Evolutionary conservation across 495 filamentous ascomycete genomes (phyloP).

Genomic region (Margaritispora aquatica): DNA sequence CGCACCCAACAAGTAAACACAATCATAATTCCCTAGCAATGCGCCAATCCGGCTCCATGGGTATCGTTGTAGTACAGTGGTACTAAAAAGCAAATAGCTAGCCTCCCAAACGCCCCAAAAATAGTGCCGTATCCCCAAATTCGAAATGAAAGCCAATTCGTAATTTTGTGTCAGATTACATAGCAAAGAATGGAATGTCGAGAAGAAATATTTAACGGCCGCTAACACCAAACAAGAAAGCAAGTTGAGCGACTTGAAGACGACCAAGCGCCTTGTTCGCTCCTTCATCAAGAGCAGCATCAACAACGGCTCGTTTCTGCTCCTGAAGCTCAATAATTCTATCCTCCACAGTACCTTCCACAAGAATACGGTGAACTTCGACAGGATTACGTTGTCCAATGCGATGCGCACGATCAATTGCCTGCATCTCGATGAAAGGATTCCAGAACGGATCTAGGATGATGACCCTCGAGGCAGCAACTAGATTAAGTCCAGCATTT

Average conservation of each 20-base stretch:
- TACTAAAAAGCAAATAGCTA: too few species aligned
- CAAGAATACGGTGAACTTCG: conserved; percentile 72
- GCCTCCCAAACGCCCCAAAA: background rate
- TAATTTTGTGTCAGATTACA: background rate
- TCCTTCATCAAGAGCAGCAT: conserved; percentile 77
- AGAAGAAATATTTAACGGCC: background rate
- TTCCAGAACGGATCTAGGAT: conserved; percentile 98
- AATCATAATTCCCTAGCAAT: background rate
- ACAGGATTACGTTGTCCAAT: conserved; percentile 77
- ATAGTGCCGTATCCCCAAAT: background rate
- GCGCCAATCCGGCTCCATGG: background rate
- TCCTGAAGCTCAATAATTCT: conserved; percentile 84
- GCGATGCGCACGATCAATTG: conserved; percentile 87
- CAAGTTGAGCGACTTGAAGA: conserved; percentile 16
- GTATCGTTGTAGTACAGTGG: background rate
- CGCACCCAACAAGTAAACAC: too few species aligned
- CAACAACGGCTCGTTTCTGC: conserved; percentile 71
- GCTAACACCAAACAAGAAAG: conserved; percentile 22
- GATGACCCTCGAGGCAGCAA: conserved; percentile 81
- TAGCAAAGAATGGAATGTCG: background rate
- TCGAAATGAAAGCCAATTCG: background rate
- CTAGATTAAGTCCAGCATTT: conserved; percentile 86
- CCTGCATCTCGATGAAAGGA: conserved; percentile 90
- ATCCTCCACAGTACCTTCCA: conserved; percentile 80
- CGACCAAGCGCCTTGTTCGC: conserved; percentile 21